Base-by-base conservation (phyloP, 2,329 filamentous ascomycete species). In the Fusarium domesticum region DNA sequence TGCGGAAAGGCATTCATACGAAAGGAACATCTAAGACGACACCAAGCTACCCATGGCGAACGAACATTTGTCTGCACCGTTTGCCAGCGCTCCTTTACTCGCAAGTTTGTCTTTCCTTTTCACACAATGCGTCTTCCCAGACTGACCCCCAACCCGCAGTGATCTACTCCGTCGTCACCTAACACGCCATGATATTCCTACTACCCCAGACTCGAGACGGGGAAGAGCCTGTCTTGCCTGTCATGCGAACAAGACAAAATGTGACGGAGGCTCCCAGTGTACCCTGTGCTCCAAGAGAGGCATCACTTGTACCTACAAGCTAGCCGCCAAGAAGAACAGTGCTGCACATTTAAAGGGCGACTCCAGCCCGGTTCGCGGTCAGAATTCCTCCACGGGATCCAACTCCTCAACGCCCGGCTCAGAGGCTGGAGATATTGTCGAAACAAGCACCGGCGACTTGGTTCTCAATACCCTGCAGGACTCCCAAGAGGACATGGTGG, bases 181-280 rank as follows among this genome's bases (percentile, higher is more conserved):
- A 12, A 52, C 58, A 7, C 59, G 66, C 6, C 67, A 70, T 52
- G 66, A 65, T 36, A 57, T 53, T 31, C 56, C 60, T 2, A 48
- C 59, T 2, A 49, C 53, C 2, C 61, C 63, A 6, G 62, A 65
- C 19, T 56, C 60, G 5, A 62, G 70, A 35, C 64, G 63, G 18
- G 67, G 66, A 19, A 61, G 64, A 6, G 71, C 72, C 8, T 74
- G 72, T 37, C 63, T 71, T 48, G 61, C 66, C 6, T 74, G 71
- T 19, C 71, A 70, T 37, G 57, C 64, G n/a, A 71, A 67, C 46
- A 74, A 74, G 56, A 71, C 67, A 2, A 72, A 70, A 46, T 74
- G 71, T 38, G 65, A 70, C 44, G 71, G 71, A 2, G 66, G 68
- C 11, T 43, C 54, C 2, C 62, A 60, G 18, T 74, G 71, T 35